phyloP scores from a whole-genome alignment of 129 eudicot genomes.

The Dittrichia graveolens region DNA sequence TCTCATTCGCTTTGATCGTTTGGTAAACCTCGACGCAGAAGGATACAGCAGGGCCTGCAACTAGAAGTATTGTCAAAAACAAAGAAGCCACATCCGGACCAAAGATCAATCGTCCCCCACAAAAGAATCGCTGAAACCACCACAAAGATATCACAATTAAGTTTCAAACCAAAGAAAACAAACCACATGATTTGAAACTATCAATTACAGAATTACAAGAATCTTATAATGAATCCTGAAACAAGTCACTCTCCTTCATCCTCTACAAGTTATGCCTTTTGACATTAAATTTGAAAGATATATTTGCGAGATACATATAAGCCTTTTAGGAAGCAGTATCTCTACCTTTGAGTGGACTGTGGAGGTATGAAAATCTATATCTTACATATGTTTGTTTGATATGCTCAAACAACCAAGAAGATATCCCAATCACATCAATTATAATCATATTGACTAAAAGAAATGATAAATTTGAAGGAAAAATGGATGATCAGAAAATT shows the following conservation, averaged over 20 bases:
- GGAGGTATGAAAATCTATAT: too few relatives aligned
- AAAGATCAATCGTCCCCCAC: constrained; percentile 90
- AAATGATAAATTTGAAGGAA: neutral
- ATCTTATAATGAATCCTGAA: constrained; percentile 5
- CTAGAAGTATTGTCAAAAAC: constrained; percentile 53
- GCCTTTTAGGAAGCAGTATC: too few relatives aligned
- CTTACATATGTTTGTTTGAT: too few relatives aligned
- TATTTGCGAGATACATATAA: neutral
- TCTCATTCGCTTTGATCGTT: constrained; percentile 37
- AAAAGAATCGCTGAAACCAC: constrained; percentile 67
- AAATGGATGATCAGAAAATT: too few relatives aligned
- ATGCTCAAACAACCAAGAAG: constrained; percentile 13
- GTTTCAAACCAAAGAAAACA: neutral
- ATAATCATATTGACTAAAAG: neutral
- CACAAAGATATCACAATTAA: constrained; percentile 7
- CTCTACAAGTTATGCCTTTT: neutral
- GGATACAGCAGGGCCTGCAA: constrained; percentile 68
- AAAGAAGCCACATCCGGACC: constrained; percentile 92
- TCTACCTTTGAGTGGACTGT: too few relatives aligned
- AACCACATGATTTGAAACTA: neutral
- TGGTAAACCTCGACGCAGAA: constrained; percentile 56
- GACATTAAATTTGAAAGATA: constrained; percentile 2
- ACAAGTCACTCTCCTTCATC: neutral
- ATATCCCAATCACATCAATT: constrained; percentile 2
- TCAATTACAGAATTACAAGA: neutral